Evolutionary conservation across 2,329 filamentous ascomycete species (phyloP).

Genomic region (Microsporum audouinii): DNA sequence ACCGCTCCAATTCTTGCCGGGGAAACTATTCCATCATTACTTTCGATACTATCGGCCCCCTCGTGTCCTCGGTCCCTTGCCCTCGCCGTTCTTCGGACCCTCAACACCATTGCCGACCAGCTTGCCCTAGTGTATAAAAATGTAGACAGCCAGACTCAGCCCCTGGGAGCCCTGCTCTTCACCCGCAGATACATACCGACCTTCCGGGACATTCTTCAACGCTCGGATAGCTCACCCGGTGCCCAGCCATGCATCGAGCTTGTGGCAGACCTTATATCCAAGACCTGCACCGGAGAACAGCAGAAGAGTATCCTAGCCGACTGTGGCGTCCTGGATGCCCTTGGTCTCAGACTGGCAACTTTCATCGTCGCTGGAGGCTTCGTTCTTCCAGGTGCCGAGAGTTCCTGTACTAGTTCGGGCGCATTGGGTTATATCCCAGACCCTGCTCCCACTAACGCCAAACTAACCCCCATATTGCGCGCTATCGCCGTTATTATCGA

Average conservation of each 20-base stretch:
- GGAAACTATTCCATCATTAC: conserved; percentile 55
- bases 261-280: conserved; percentile 41
- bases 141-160: conserved; percentile 34
- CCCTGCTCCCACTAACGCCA: conserved; percentile 47
- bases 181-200: conserved; percentile 48
- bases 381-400: conserved; percentile 54
- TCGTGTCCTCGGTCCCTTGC: conserved; percentile 56
- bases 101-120: conserved; percentile 61
- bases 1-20: conserved; percentile 61
- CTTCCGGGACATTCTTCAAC: conserved; percentile 54
- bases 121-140: conserved; percentile 44
- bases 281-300: conserved; percentile 55
- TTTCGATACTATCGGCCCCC: conserved; percentile 56
- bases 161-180: conserved; percentile 56
- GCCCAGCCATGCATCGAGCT: conserved; percentile 41
- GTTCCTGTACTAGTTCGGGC: conserved; percentile 43
- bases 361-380: conserved; percentile 58
- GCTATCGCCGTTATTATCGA: conserved; percentile 66
- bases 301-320: conserved; percentile 63
- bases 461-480: conserved; percentile 60
- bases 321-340: conserved; percentile 62
- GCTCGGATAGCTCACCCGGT: conserved; percentile 42
- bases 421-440: conserved; percentile 49
- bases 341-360: conserved; percentile 61
- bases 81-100: conserved; percentile 59